Conservation (phyloP, 345 rosid species). For the Trapa incisa region DNA sequence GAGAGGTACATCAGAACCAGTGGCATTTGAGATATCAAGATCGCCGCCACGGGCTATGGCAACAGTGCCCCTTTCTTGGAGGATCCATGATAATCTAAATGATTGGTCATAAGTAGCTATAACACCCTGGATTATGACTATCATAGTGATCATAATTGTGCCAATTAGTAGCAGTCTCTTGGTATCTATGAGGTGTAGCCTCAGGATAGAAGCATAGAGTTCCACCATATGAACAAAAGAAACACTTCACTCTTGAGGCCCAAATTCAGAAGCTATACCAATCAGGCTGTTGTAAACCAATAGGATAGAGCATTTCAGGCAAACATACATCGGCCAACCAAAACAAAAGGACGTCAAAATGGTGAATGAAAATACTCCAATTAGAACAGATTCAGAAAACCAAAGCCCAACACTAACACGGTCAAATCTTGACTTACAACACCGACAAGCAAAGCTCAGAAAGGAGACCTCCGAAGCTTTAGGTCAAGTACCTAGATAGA, state of each 20-base stretch:
- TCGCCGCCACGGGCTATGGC: conserved; percentile 9
- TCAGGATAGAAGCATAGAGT: conserved; percentile 11
- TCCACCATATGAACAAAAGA: conserved; percentile 20
- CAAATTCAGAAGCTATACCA: not conserved
- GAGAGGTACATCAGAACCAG: conserved; percentile 5
- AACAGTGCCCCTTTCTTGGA: conserved; percentile 20
- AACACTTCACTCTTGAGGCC: not conserved
- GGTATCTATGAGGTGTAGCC: conserved; percentile 25
- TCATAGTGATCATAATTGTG: conserved; percentile 20
- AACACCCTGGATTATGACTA: conserved; percentile 31
- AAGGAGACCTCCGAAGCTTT: too few relatives aligned
- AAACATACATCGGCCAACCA: not conserved
- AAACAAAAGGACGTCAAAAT: not conserved
- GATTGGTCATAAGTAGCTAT: conserved; percentile 22
- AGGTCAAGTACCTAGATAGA: too few relatives aligned
- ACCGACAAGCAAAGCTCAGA: too few relatives aligned
- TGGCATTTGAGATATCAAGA: conserved; percentile 14
- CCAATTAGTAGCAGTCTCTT: conserved; percentile 34
- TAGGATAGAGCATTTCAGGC: not conserved
- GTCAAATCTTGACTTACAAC: not conserved
- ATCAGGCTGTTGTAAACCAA: not conserved
- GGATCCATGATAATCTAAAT: conserved; percentile 10
- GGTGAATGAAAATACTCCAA: not conserved
- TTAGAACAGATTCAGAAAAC: not conserved
- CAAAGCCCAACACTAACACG: not conserved